Percentiles rank a stretch among this genome's conserved stretches.
These are phyloP conservation scores for Hansenula lynferdii DNA, from an alignment of 1,139 yeast genomes.

Conservation along the genomic window DNA sequence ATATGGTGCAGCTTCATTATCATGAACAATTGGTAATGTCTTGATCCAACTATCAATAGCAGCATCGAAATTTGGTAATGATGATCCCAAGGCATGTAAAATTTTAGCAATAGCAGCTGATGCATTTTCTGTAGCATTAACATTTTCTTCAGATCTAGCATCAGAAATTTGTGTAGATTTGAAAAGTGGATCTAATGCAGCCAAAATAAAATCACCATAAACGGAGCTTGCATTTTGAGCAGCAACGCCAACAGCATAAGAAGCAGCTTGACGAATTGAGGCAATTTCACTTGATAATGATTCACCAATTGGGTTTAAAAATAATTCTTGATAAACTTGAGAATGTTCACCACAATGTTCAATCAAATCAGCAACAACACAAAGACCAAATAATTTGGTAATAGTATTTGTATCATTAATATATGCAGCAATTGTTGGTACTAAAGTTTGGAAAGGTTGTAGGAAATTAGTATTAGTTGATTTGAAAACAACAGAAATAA, in stretches of 20 bases:
- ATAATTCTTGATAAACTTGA: slow-evolving; percentile 56
- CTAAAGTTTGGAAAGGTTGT: slow-evolving; percentile 55
- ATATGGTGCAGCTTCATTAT: slow-evolving; percentile 88
- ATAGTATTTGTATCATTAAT: slow-evolving; percentile 63
- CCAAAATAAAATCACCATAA: slow-evolving; percentile 60
- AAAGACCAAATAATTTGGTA: slow-evolving; percentile 72
- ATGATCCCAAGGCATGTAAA: slow-evolving; percentile 48
- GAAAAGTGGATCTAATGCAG: slow-evolving; percentile 69
- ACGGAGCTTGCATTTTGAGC: slow-evolving; percentile 73
- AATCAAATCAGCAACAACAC: slow-evolving; percentile 73
- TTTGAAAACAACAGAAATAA: slow-evolving; percentile 70
- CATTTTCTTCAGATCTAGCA: slow-evolving; percentile 78
- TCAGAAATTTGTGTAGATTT: slow-evolving; percentile 78
- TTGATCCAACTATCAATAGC: slow-evolving; percentile 74
- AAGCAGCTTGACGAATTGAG: slow-evolving; percentile 81
- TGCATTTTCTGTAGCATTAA: slow-evolving; percentile 84
- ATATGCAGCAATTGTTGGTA: slow-evolving; percentile 49
- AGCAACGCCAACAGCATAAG: slow-evolving; percentile 79
- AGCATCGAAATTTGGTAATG: slow-evolving; percentile 52
- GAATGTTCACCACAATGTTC: slow-evolving; percentile 75
- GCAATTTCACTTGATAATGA: slow-evolving; percentile 66
- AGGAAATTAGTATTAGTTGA: slow-evolving; percentile 54
- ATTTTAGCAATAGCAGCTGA: slow-evolving; percentile 82
- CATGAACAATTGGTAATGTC: slow-evolving; percentile 77
- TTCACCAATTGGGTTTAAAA: slow-evolving; percentile 58